These are phyloP conservation scores for Thermothelomyces thermophilus DNA, from an alignment of 2,329 filamentous ascomycete genomes.

Conservation along the genomic window DNA sequence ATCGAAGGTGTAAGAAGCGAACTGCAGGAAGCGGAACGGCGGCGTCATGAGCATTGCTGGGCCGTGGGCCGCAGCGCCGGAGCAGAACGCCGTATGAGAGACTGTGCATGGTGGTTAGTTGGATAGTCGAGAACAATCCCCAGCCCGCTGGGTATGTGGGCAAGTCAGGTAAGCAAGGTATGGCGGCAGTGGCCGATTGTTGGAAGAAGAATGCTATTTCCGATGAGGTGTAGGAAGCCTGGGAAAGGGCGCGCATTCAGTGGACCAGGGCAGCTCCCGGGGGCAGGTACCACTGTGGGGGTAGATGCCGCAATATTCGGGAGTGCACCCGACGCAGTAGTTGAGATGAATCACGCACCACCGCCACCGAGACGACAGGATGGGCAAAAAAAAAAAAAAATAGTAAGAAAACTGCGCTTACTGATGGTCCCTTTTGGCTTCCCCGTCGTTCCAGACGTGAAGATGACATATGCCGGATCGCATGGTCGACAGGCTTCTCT, in stretches of 20 bases:
- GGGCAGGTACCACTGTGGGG: too few relatives aligned
- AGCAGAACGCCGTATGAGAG: constrained; percentile 22
- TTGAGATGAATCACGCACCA: too few relatives aligned
- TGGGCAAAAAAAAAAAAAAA: background rate
- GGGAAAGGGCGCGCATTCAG: too few relatives aligned
- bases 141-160: too few relatives aligned
- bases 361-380: too few relatives aligned
- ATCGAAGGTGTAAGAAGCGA: constrained; percentile 36
- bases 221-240: too few relatives aligned
- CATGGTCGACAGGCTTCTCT: constrained; percentile 1
- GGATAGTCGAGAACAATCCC: background rate
- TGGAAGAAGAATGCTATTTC: too few relatives aligned
- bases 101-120: constrained; percentile 4
- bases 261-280: too few relatives aligned
- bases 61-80: constrained; percentile 22
- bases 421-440: constrained; percentile 39
- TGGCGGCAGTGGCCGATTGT: too few relatives aligned
- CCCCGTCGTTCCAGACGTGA: constrained; percentile 49
- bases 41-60: constrained; percentile 17
- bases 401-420: constrained; percentile 3
- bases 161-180: too few relatives aligned
- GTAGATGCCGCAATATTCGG: too few relatives aligned
- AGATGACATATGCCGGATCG: constrained; percentile 36
- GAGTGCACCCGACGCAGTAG: too few relatives aligned
- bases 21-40: constrained; percentile 26